A percentile compares a stretch with the other conserved stretches of the same genome.
Evolutionary conservation across 306 rosid species (phyloP).

Genomic region (Argentina anserina): DNA sequence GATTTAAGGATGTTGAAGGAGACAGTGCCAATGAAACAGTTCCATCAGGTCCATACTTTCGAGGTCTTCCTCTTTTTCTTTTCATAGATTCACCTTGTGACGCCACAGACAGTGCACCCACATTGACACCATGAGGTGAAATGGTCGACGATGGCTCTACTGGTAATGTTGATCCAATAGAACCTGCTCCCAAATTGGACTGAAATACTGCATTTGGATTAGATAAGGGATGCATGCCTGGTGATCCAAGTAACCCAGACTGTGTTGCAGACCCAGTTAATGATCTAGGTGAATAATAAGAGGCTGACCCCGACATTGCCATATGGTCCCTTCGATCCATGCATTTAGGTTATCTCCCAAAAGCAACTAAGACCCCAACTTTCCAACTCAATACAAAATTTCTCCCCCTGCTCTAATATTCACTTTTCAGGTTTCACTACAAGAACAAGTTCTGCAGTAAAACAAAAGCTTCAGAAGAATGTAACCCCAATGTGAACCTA

Average conservation of each 20-base stretch:
- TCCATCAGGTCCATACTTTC: slow-evolving; percentile 88
- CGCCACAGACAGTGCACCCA: slow-evolving; percentile 55
- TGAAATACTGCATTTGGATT: slow-evolving; percentile 63
- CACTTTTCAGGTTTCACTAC: slow-evolving; percentile 22
- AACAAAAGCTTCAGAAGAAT: slow-evolving; percentile 21
- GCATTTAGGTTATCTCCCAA: slow-evolving; percentile 55
- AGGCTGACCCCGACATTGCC: slow-evolving; percentile 69
- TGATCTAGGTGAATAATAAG: slow-evolving; percentile 77
- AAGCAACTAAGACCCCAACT: slow-evolving; percentile 21
- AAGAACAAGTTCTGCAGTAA: slow-evolving; percentile 26
- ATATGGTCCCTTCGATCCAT: slow-evolving; percentile 96
- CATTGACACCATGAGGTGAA: slow-evolving; percentile 63
- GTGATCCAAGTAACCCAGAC: slow-evolving; percentile 58
- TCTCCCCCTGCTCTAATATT: slow-evolving; percentile 36
- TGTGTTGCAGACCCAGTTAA: slow-evolving; percentile 54
- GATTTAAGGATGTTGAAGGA: slow-evolving; percentile 48
- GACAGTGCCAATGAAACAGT: slow-evolving; percentile 73
- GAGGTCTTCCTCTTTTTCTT: slow-evolving; percentile 91
- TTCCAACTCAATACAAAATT: slow-evolving; percentile 18
- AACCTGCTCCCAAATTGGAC: slow-evolving; percentile 50
- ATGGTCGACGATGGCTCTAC: slow-evolving; percentile 53
- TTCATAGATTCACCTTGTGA: slow-evolving; percentile 60
- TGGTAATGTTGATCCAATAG: slow-evolving; percentile 57
- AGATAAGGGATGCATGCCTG: slow-evolving; percentile 44
- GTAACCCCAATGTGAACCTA: slow-evolving; percentile 19